These are phyloP conservation scores for Ganoderma lucidum DNA, from an alignment of 1,284 basidiomycete species.

Conservation along the genomic window DNA sequence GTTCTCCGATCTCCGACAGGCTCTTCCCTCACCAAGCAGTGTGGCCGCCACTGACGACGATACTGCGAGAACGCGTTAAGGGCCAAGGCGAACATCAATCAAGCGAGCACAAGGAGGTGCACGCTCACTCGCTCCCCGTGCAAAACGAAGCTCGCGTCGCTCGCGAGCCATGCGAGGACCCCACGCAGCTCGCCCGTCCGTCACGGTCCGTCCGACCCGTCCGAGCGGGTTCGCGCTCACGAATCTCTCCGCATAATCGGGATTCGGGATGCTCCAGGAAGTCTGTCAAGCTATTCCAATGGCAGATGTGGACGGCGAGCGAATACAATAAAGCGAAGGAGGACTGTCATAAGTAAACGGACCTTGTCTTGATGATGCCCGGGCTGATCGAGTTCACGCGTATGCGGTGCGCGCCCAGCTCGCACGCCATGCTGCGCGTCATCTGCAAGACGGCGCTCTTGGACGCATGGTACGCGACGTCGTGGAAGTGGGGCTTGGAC, in stretches of 20 bases:
- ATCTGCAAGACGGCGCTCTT: conserved; percentile 86
- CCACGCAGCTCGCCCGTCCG: conserved; percentile 75
- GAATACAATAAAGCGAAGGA: conserved; percentile 45
- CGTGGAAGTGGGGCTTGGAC: not conserved
- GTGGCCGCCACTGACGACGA: not conserved
- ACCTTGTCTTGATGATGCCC: conserved; percentile 71
- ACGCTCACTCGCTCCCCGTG: conserved; percentile 38
- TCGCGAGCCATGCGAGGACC: conserved; percentile 76
- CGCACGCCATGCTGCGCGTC: conserved; percentile 84
- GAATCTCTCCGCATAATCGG: not conserved
- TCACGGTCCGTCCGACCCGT: conserved; percentile 70
- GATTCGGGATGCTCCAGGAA: not conserved
- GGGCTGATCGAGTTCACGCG: conserved; percentile 79
- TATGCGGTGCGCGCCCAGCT: conserved; percentile 74
- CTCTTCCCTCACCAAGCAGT: not conserved
- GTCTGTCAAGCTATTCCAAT: not conserved
- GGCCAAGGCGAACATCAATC: not conserved
- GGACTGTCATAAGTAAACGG: too few species aligned
- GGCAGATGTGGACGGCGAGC: not conserved
- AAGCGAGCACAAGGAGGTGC: not conserved
- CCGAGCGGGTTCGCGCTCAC: conserved; percentile 65
- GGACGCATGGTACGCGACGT: conserved; percentile 79
- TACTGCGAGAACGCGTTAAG: not conserved
- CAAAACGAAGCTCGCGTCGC: conserved; percentile 59
- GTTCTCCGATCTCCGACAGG: not conserved